A percentile compares a stretch with the other conserved stretches of the same genome.
Conservation (phyloP, 306 rosid genomes). For the Lathyrus tuberosus region DNA sequence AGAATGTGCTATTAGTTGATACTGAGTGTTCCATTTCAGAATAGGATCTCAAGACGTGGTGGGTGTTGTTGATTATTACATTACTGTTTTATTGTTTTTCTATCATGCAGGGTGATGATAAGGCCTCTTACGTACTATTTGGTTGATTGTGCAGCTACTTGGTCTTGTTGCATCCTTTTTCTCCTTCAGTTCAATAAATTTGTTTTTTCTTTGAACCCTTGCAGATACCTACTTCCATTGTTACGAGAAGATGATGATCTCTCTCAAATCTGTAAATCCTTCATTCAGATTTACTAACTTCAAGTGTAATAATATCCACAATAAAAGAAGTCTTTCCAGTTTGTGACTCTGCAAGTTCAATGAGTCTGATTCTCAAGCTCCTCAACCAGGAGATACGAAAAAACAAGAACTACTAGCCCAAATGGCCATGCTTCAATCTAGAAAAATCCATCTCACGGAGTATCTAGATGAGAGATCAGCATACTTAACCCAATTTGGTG, state of each 20-base stretch:
- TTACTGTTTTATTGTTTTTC: too few relatives aligned
- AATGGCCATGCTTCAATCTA: constrained; percentile 78
- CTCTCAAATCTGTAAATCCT: constrained; percentile 61
- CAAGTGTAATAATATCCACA: constrained; percentile 38
- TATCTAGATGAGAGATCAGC: constrained; percentile 81
- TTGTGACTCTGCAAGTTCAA: constrained; percentile 63
- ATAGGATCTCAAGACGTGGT: too few relatives aligned
- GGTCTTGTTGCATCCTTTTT: constrained; percentile 6
- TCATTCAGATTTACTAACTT: constrained; percentile 43
- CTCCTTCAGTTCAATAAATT: neutral
- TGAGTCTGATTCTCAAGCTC: constrained; percentile 57
- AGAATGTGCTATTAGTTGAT: too few relatives aligned
- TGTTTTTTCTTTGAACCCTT: constrained; percentile 7
- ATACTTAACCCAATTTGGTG: constrained; percentile 75
- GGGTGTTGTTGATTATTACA: too few relatives aligned
- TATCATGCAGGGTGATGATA: too few relatives aligned
- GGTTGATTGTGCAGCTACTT: too few relatives aligned
- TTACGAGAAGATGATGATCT: constrained; percentile 62
- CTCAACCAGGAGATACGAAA: constrained; percentile 65
- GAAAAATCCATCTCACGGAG: constrained; percentile 72
- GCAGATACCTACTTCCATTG: constrained; percentile 15
- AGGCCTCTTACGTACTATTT: too few relatives aligned
- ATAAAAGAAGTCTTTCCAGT: constrained; percentile 43
- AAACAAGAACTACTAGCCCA: constrained; percentile 81
- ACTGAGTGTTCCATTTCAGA: too few relatives aligned